Evolutionary conservation across 2,329 filamentous ascomycete species (phyloP), one percentile per base, ranked within the genome.

Genomic region (Parastagonospora nodorum): DNA sequence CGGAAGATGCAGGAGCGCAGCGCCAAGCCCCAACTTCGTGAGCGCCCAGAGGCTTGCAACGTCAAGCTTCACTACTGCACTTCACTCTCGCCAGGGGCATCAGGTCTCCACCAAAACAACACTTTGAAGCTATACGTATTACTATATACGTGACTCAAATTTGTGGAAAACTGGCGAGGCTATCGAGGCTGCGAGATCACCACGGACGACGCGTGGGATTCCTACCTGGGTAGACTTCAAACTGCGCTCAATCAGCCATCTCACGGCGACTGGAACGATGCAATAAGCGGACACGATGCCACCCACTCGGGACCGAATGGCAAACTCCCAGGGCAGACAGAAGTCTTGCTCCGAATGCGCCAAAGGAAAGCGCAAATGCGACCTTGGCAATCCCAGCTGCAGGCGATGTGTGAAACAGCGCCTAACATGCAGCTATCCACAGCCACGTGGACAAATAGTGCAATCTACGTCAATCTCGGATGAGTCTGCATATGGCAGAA

Each of bases 331-430:
- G 39, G 62, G 67, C 5, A 48, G 69, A 19, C 80, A 82, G 40
- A 85, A 84, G 68, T 82, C 84, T 3, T 86, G 83, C 60, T 72
- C 76, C 3, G 77, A 79, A 24, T 86, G 84, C 69, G 82, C 78
- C 41, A 79, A 77, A 58, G 77, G 82, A 19, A 86, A 85, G 66
- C 77, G 83, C 11, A 80, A 79, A 41, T 86, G 84, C 64, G 80
- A 83, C 56, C 76, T 81, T 32, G 75, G 74, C 14, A 63, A 76
- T 11, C 83, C 83, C 2, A 63, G 75, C 10, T 87, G 84, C 58
- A 67, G 77, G 12, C 77, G 84, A 37, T 86, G 84, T 61, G 63
- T 69, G 0, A 77, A 78, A 48, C 77, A 81, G 27, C 68, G 71
- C 1, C 64, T 84, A 1, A 42, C 63, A 0, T 86, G 84, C 66